Conservation (phyloP, 1,284 basidiomycete species). For the Ganoderma lingzhi region DNA sequence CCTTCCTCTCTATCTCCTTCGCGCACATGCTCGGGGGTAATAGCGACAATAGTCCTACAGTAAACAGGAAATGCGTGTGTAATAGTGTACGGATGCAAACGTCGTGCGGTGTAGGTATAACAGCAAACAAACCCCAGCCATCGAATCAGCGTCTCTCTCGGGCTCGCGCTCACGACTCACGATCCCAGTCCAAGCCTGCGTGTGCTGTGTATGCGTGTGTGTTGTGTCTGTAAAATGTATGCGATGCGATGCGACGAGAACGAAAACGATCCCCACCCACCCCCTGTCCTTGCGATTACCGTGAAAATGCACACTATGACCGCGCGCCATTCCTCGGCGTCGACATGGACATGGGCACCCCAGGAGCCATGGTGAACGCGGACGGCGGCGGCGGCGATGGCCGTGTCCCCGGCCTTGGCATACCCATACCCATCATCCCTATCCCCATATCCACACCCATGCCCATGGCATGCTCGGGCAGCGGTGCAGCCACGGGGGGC, state of each 20-base stretch:
- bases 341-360: neutral
- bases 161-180: neutral
- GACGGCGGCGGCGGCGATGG: conserved; percentile 5
- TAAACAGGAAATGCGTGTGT: neutral
- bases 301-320: neutral
- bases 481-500: neutral
- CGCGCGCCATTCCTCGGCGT: neutral
- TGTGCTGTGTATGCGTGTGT: neutral
- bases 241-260: neutral
- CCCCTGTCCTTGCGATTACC: neutral
- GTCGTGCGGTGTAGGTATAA: neutral
- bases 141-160: conserved; percentile 2
- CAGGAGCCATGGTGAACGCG: conserved; percentile 1
- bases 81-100: neutral
- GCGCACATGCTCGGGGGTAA: neutral
- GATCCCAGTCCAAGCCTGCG: neutral
- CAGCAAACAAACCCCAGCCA: neutral
- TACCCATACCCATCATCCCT: neutral
- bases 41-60: conserved; percentile 3
- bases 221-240: neutral
- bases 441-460: neutral
- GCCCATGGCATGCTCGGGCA: neutral
- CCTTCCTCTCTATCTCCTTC: neutral
- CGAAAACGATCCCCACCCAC: neutral
- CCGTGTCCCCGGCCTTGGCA: neutral